Conservation (phyloP, 352 stramenopile genomes). For the Pythium guiyangense region DNA sequence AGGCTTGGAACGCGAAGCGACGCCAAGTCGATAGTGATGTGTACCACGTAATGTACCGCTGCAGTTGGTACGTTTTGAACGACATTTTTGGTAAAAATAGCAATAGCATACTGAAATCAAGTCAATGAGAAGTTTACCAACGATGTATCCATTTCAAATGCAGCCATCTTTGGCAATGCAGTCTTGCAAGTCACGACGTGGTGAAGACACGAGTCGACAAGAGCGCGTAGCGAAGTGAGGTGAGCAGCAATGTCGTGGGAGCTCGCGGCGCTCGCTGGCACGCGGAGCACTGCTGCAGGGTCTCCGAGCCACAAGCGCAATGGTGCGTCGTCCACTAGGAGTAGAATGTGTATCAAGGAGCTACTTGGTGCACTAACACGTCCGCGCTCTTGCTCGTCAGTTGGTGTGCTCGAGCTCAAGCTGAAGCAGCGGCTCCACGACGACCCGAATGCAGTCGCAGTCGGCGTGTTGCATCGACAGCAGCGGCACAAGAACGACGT, state of each 20-base stretch:
- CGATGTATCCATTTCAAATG: background rate
- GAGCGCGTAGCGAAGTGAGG: background rate
- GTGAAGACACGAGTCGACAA: background rate
- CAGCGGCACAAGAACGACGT: background rate
- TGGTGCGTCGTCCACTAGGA: constrained; percentile 19
- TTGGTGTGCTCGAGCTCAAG: constrained; percentile 60
- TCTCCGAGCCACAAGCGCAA: constrained; percentile 47
- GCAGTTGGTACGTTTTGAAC: too few species aligned
- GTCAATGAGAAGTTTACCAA: too few species aligned
- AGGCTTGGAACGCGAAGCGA: too few species aligned
- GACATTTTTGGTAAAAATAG: too few species aligned
- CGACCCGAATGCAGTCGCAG: constrained; percentile 41
- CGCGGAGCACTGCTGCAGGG: constrained; percentile 1
- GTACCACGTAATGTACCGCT: too few species aligned
- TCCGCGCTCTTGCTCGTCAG: constrained; percentile 11
- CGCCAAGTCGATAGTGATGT: too few species aligned
- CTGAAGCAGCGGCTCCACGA: constrained; percentile 56
- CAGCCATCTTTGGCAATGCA: background rate
- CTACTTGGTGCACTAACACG: background rate
- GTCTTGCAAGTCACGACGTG: background rate
- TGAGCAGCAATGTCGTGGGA: constrained; percentile 26
- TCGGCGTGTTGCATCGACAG: constrained; percentile 28
- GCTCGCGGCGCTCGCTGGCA: constrained; percentile 5
- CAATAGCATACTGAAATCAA: too few species aligned
- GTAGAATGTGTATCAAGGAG: background rate